Evolutionary conservation across 495 filamentous ascomycete genomes (phyloP).

Genomic region (Chaetomium cochliodes): DNA sequence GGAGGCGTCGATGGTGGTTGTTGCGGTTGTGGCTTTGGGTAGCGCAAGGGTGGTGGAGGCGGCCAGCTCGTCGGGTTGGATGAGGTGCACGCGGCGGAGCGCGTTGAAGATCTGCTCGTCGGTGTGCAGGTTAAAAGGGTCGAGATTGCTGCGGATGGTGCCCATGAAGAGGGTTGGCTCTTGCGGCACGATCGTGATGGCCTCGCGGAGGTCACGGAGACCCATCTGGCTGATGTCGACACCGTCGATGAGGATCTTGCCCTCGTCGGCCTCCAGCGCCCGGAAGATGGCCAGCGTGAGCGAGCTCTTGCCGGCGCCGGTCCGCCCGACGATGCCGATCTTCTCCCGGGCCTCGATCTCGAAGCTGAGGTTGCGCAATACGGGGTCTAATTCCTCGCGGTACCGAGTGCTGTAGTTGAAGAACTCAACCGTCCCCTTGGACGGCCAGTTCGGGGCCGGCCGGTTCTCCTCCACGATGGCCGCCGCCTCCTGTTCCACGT

Average conservation of each 20-base stretch:
- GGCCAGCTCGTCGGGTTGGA: constrained; percentile 57
- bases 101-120: constrained; percentile 89
- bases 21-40: constrained; percentile 22
- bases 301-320: constrained; percentile 96
- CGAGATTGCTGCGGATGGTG: constrained; percentile 91
- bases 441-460: constrained; percentile 79
- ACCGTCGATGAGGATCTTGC: constrained; percentile 86
- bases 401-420: constrained; percentile 86
- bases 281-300: constrained; percentile 94
- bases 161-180: constrained; percentile 97
- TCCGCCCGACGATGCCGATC: constrained; percentile 94
- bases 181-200: constrained; percentile 97
- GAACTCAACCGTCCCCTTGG: constrained; percentile 82
- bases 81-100: constrained; percentile 86
- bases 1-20: constrained; percentile 17
- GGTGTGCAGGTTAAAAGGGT: constrained; percentile 88
- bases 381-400: constrained; percentile 78
- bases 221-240: constrained; percentile 88
- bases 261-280: constrained; percentile 88
- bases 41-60: constrained; percentile 14
- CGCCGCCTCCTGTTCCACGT: constrained; percentile 89
- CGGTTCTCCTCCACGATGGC: constrained; percentile 75
- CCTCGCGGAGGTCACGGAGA: constrained; percentile 83
- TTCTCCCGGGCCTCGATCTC: constrained; percentile 84
- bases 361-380: constrained; percentile 81